Evolutionary conservation across 768 basidiomycete species (phyloP).

Genomic region (Tulasnella sp.): DNA sequence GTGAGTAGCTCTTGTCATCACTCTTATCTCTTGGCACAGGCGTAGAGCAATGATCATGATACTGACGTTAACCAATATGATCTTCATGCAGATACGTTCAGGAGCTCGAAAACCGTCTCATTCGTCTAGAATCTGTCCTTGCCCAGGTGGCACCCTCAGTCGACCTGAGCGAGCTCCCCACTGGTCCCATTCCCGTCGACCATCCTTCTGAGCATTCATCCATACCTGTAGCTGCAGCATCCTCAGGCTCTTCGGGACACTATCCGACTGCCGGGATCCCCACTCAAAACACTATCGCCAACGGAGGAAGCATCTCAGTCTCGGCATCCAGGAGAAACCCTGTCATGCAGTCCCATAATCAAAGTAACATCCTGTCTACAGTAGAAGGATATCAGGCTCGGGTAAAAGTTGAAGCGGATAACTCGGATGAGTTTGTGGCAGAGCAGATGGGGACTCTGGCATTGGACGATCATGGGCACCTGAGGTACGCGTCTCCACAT

Average conservation of each 20-base stretch:
- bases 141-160: conserved; percentile 69
- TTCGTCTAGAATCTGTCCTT: conserved; percentile 84
- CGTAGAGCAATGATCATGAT: conserved; percentile 18
- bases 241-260: conserved; percentile 30
- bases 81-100: conserved; percentile 60
- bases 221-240: not conserved
- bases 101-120: conserved; percentile 74
- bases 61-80: not conserved
- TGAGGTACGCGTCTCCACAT: conserved; percentile 33
- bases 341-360: no score
- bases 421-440: conserved; percentile 35
- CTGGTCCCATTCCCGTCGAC: conserved; percentile 7
- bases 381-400: not conserved
- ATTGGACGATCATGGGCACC: conserved; percentile 78
- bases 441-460: conserved; percentile 83
- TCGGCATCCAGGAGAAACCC: not conserved
- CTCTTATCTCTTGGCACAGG: no score
- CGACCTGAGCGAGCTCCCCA: conserved; percentile 39
- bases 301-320: not conserved
- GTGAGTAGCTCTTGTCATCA: conserved; percentile 36
- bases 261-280: conserved; percentile 32
- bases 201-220: not conserved
- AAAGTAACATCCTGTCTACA: not conserved
- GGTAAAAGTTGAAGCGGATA: conserved; percentile 39
- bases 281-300: not conserved